phyloP scores from a whole-genome alignment of 129 eudicot species.

The Calendula officinalis region DNA sequence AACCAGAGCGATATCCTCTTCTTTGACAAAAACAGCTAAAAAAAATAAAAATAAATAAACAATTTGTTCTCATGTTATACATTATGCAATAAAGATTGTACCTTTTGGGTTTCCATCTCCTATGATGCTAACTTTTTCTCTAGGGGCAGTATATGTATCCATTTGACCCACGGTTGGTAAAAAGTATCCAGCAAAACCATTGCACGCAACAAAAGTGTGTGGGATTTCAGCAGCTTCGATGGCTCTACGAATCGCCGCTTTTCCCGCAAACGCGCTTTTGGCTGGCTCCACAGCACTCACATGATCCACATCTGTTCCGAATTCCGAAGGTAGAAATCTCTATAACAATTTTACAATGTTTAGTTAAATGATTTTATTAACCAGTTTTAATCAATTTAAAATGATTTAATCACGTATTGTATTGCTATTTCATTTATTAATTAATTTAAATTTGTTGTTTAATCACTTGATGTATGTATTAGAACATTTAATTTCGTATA shows the following conservation, averaged over 20 bases:
- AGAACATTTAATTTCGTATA: no score
- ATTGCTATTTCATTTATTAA: no score
- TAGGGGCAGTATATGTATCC: slow-evolving; percentile 23
- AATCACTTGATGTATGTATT: no score
- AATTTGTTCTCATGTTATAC: neutral
- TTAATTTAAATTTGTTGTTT: no score
- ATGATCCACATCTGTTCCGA: slow-evolving; percentile 42
- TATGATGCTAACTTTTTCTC: slow-evolving; percentile 34
- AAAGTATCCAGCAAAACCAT: slow-evolving; percentile 33
- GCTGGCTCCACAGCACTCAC: slow-evolving; percentile 47
- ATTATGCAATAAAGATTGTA: neutral
- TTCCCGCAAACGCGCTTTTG: slow-evolving; percentile 18
- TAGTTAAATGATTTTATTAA: neutral
- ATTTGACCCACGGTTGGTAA: slow-evolving; percentile 32
- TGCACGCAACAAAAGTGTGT: slow-evolving; percentile 32
- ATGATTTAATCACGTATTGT: neutral
- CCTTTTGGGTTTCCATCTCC: slow-evolving; percentile 57
- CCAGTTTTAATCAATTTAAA: neutral
- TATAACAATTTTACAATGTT: neutral
- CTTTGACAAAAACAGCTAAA: slow-evolving; percentile 53
- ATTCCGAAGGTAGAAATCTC: slow-evolving; percentile 56
- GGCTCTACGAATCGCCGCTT: slow-evolving; percentile 34
- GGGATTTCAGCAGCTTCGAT: slow-evolving; percentile 45
- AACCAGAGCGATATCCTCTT: slow-evolving; percentile 59
- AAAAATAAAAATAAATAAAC: neutral